A percentile compares a stretch with the other conserved stretches of the same genome.
These are phyloP conservation scores for Balakata baccata DNA, from an alignment of 345 rosid genomes.

Conservation along the genomic window DNA sequence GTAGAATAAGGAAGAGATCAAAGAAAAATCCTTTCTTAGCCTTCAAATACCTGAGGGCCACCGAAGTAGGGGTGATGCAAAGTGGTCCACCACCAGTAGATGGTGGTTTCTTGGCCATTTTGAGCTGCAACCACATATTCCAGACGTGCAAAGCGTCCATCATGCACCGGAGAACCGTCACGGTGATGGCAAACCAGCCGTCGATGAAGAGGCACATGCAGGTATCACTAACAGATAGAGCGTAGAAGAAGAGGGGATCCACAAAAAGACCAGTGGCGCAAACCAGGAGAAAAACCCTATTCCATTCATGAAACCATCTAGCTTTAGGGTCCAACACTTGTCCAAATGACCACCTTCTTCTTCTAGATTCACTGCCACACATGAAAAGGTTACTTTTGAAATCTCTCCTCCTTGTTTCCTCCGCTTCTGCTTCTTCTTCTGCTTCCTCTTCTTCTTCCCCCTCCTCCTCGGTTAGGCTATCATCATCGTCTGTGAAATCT, in stretches of 20 bases:
- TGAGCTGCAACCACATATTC: conserved; percentile 84
- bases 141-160: conserved; percentile 78
- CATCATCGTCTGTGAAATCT: conserved; percentile 40
- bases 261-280: conserved; percentile 83
- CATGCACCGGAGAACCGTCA: conserved; percentile 88
- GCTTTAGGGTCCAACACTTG: conserved; percentile 80
- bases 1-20: conserved; percentile 83
- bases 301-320: conserved; percentile 89
- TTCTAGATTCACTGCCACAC: conserved; percentile 22
- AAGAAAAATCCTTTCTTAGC: conserved; percentile 66
- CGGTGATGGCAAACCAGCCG: conserved; percentile 92
- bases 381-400: conserved; percentile 4
- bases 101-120: conserved; percentile 43
- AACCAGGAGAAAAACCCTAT: conserved; percentile 68
- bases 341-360: conserved; percentile 48
- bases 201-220: conserved; percentile 82
- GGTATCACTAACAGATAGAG: conserved; percentile 62
- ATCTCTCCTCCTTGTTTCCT: conserved; percentile 13
- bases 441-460: conserved; percentile 13
- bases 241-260: conserved; percentile 92
- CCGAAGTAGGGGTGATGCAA: conserved; percentile 3
- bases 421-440: conserved; percentile 27
- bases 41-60: conserved; percentile 49
- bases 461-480: conserved; percentile 13
- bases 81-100: conserved; percentile 1